Evolutionary conservation across 1,284 basidiomycete genomes (phyloP), one percentile per base, ranked within the genome.

Genomic region (Ganoderma meredithae): DNA sequence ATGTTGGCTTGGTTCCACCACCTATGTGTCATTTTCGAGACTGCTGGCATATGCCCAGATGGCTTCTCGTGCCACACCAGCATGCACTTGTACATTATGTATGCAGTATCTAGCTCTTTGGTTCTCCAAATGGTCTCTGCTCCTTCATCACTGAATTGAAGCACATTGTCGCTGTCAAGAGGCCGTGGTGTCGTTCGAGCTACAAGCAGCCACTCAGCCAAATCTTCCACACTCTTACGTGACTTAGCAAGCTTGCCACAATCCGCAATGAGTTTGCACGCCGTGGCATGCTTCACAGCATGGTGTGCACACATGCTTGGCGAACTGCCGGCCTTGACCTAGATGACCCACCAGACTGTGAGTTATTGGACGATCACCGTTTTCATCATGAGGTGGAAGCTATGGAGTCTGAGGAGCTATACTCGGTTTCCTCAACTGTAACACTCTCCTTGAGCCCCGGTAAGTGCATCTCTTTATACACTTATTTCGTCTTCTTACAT

Each of bases 161-260:
- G 36, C 75, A 76, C 59, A 76, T 76, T 8, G 41, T 8, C 0
- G 73, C 74, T 12, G 73, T 76, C 43, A 76, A 76, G 31, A 12
- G 62, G 17, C 76, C 75, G 0, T 77, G 75, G 75, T 67, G 70
- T 9, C 49, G 62, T 0, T 74, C 73, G 0, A 76, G 52, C 36
- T 19, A 66, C 1, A 44, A 70, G 33, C 43, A 74, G 1, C 55
- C 73, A 1, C 64, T 76, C 17, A 43, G 49, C 3, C 75, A 76
- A 22, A 75, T 77, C 33, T 19, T 77, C 12, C 47, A 19, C 0
- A 73, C 62, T 0, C 74, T 74, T 41, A 39, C 65, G 0, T 60
- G 72, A 7, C 66, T 73, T 0, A 39, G 25, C 44, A 69, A 74
- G 55, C 58, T 74, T 6, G 66, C 71, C 4, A 70, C 73, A 0